Conservation (phyloP, 176 grass and related monocot genomes). For the Aegilops tauschii region DNA sequence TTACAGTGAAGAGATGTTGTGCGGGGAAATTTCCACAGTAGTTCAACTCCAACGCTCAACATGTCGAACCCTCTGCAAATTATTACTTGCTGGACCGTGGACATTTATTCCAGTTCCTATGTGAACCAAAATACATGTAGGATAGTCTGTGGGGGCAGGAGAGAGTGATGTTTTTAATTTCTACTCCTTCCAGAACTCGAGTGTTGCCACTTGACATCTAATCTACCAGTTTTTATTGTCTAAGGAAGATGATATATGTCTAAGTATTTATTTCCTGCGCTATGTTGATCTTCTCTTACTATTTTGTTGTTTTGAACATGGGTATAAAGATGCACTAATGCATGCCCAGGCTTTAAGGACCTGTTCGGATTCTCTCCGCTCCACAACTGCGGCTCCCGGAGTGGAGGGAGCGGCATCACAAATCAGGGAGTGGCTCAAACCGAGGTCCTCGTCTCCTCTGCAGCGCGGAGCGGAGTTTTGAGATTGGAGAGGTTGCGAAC, state of each 20-base stretch:
- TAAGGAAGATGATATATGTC: background rate
- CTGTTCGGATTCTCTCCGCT: no score
- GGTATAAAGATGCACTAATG: slow-evolving; percentile 71
- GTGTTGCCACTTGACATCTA: background rate
- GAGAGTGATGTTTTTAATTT: background rate
- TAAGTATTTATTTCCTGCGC: background rate
- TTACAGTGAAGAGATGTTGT: background rate
- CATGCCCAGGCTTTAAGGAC: slow-evolving; percentile 39
- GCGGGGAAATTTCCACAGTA: background rate
- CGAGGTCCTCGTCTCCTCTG: no score
- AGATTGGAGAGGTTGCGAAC: background rate
- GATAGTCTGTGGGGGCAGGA: background rate
- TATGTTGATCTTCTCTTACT: slow-evolving; percentile 9
- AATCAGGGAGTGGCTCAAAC: no score
- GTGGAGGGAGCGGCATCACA: no score
- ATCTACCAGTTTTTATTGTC: background rate
- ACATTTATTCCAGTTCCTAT: background rate
- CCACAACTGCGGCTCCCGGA: no score
- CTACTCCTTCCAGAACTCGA: background rate
- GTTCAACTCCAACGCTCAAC: background rate
- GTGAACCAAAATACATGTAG: background rate
- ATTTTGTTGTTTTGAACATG: slow-evolving; percentile 30
- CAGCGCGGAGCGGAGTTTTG: no score
- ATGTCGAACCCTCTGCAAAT: background rate
- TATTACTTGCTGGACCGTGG: no score